Base-by-base conservation (phyloP, 257 asterid species). In the Solanum arcanum region DNA sequence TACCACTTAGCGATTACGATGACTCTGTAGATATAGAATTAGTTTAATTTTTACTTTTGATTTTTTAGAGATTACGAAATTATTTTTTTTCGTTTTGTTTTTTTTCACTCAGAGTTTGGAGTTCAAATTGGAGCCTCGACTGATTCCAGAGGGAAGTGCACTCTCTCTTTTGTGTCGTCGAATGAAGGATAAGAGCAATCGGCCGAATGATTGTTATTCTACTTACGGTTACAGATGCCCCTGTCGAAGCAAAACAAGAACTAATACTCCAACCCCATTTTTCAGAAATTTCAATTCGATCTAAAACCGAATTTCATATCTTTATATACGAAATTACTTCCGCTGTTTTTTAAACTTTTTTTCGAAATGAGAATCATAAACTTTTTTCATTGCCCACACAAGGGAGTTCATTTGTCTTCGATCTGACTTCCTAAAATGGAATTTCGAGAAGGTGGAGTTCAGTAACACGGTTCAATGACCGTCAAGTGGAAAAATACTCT, bases 1-100 rank as follows among this genome's bases (percentile, higher is more conserved):
- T 6, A 1, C 4, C n/a, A 52, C 0, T 52, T 52, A 27, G 1
- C 10, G 10, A 9, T 52, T 52, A 52, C 62, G 7, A 52, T 52
- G 62, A 23, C 62, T 52, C 1, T 52, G 6, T 52, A 0, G n/a
- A 6, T 16, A 23, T 0, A 16, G n/a, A 52, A 16, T 1, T 16
- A 52, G 1, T 52, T 1, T 52, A 16, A 52, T 16, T 5, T 52
- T 0, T 9, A 52, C 0, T 52, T 3, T 52, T 0, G 1, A 52
- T 2, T 52, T 52, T 52, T 0, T 0, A 52, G 4, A 52, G 2
- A 52, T 52, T 52, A 52, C 1, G 0, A 52, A 16, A 1, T 5
- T 5, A 47, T 7, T 14, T 16, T 2, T 15, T 15, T 2, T 52
- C 0, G 1, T 15, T 6, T 49, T 16, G 0, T 1, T 49, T 52